phyloP scores from a whole-genome alignment of 441 rosid genomes.

The Melastoma candidum region DNA sequence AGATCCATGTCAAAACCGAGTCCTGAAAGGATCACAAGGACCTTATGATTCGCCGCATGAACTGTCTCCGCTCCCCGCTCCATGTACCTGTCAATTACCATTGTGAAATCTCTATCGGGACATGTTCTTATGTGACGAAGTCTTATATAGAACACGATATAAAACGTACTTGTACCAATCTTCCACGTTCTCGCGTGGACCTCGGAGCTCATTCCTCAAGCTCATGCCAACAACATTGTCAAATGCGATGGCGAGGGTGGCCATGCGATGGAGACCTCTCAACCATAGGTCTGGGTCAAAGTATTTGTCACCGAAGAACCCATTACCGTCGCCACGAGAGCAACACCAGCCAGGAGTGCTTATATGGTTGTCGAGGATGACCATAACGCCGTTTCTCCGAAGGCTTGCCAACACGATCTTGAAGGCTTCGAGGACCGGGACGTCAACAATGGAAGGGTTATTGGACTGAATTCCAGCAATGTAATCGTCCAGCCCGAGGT shows the following conservation, averaged over 20 bases:
- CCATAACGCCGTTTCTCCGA: slow-evolving; percentile 5
- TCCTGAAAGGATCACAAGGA: neutral
- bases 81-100: slow-evolving; percentile 2
- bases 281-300: slow-evolving; percentile 7
- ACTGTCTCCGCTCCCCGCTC: slow-evolving; percentile 1
- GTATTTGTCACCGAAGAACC: slow-evolving; percentile 7
- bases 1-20: no score
- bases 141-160: neutral
- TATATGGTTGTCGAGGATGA: slow-evolving; percentile 13
- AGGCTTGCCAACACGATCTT: slow-evolving; percentile 5
- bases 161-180: slow-evolving; percentile 12
- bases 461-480: neutral
- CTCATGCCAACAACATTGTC: slow-evolving; percentile 11
- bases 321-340: slow-evolving; percentile 1
- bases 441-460: slow-evolving; percentile 2
- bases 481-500: slow-evolving; percentile 5
- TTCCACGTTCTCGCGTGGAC: slow-evolving; percentile 4
- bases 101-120: neutral
- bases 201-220: slow-evolving; percentile 14
- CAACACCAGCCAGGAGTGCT: slow-evolving; percentile 17
- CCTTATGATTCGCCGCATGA: neutral
- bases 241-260: neutral
- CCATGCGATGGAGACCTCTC: slow-evolving; percentile 6
- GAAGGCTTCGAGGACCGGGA: slow-evolving; percentile 5
- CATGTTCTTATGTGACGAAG: neutral